A percentile compares a stretch with the other conserved stretches of the same genome.
These are phyloP conservation scores for Chrysosphaeria jannelii DNA, from an alignment of 2,329 filamentous ascomycete genomes.

Conservation along the genomic window DNA sequence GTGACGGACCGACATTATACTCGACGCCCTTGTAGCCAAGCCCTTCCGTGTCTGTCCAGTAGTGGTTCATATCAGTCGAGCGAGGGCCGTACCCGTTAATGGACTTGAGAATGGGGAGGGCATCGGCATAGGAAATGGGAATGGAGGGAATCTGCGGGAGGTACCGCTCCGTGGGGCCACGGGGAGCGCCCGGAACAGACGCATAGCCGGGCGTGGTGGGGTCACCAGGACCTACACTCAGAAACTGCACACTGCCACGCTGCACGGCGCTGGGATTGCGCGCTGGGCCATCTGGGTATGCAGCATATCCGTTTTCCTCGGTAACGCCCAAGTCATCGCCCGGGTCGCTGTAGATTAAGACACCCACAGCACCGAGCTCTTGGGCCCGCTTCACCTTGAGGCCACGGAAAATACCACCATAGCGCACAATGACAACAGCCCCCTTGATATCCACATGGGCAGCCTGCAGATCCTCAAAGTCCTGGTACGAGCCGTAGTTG, in stretches of 20 bases:
- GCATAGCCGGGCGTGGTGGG: conserved; percentile 86
- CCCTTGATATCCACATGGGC: conserved; percentile 49
- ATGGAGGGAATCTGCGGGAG: conserved; percentile 63
- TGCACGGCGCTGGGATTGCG: conserved; percentile 73
- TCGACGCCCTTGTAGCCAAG: conserved; percentile 52
- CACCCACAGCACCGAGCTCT: conserved; percentile 68
- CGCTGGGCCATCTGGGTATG: conserved; percentile 66
- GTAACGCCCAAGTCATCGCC: conserved; percentile 65
- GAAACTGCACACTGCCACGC: conserved; percentile 57
- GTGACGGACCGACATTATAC: conserved; percentile 64
- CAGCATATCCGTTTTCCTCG: conserved; percentile 46
- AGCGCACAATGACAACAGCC: conserved; percentile 67
- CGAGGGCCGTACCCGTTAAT: conserved; percentile 70
- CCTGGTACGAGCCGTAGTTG: conserved; percentile 67
- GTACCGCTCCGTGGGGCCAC: conserved; percentile 33
- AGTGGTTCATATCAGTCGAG: conserved; percentile 38
- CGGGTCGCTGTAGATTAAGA: conserved; percentile 62
- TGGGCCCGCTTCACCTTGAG: conserved; percentile 82
- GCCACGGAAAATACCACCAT: conserved; percentile 64
- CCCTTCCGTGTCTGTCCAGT: conserved; percentile 40
- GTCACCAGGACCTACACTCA: conserved; percentile 40
- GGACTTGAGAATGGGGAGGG: conserved; percentile 12
- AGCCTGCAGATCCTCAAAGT: conserved; percentile 53
- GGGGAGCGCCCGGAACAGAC: conserved; percentile 64
- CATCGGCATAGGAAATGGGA: conserved; percentile 4